Base-by-base conservation (phyloP, 2,329 filamentous ascomycete species). In the Botrytis cinerea region DNA sequence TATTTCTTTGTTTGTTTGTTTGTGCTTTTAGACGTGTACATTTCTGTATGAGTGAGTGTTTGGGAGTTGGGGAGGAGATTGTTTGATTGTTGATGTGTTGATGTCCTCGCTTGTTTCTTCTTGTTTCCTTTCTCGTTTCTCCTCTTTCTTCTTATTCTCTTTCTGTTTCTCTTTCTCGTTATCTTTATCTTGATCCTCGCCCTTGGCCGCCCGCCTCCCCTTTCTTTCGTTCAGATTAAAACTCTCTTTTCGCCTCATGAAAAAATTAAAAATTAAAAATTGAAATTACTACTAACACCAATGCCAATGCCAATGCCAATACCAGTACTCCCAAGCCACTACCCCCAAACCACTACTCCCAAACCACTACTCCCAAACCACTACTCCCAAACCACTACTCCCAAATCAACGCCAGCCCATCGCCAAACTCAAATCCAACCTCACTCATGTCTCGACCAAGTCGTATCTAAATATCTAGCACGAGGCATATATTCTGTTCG, bases 141-240 rank as follows among this genome's bases (percentile, higher is more conserved):
- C 32, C 32, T 32, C 32, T 32, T 32, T 32, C 32, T 32, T 4
- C 32, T 32, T 28, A 28, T 28, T 28, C 28, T 32, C 32, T 32
- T 32, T 4, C 2, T 32, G 2, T 3, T 32, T 32, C 32, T n/a
- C 25, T 14, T n/a, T 12, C 10, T 35, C 32, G 32, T 35, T 35
- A 35, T 35, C 6, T 35, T 35, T 35, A 35, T 35, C 35, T 7
- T 35, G 4, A 35, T 38, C 4, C 12, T n/a, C 4, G 8, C 4
- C 9, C 22, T 51, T 4, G 1, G 0, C 5, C 14, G 0, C 12
- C 5, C 1, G 48, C 0, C n/a, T n/a, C 5, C 25, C 48, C n/a
- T 51, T 54, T n/a, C 12, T n/a, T 1, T 14, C 2, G 12, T 54
- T n/a, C 0, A 16, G 12, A 54, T 54, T 25, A 7, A n/a, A 1